Evolutionary conservation across 1,284 basidiomycete species (phyloP).

Genomic region (Pisolithus thermaeus): DNA sequence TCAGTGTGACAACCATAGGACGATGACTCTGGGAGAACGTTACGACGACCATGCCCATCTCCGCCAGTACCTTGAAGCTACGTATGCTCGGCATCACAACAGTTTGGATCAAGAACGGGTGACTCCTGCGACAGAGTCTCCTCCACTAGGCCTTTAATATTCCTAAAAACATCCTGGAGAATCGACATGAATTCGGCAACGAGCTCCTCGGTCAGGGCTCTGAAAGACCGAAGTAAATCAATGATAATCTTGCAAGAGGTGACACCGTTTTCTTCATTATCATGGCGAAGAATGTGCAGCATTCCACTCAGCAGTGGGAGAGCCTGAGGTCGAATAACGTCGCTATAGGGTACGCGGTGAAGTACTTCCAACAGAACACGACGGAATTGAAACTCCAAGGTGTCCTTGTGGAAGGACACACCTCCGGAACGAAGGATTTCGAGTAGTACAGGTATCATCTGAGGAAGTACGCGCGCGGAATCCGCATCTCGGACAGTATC

Average conservation of each 20-base stretch:
- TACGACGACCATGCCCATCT: conserved; percentile 92
- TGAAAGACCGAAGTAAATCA: conserved; percentile 69
- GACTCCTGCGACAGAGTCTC: conserved; percentile 73
- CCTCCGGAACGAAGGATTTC: conserved; percentile 76
- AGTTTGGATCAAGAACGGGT: conserved; percentile 46
- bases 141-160: conserved; percentile 71
- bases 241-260: conserved; percentile 91
- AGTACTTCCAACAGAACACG: conserved; percentile 83
- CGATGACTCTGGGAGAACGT: conserved; percentile 85
- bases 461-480: conserved; percentile 64
- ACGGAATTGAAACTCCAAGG: conserved; percentile 81
- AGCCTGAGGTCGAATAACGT: conserved; percentile 70
- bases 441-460: conserved; percentile 76
- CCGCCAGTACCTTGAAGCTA: conserved; percentile 93
- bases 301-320: conserved; percentile 70
- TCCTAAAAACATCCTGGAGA: conserved; percentile 71
- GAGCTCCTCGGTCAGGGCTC: conserved; percentile 73
- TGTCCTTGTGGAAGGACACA: conserved; percentile 73
- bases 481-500: conserved; percentile 82
- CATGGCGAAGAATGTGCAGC: conserved; percentile 79
- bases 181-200: conserved; percentile 80
- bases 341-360: conserved; percentile 82
- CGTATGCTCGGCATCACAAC: conserved; percentile 63
- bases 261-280: conserved; percentile 96
- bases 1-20: conserved; percentile 59